These are phyloP conservation scores for Eucalyptus pauciflora DNA, from an alignment of 345 rosid genomes.

Conservation along the genomic window DNA sequence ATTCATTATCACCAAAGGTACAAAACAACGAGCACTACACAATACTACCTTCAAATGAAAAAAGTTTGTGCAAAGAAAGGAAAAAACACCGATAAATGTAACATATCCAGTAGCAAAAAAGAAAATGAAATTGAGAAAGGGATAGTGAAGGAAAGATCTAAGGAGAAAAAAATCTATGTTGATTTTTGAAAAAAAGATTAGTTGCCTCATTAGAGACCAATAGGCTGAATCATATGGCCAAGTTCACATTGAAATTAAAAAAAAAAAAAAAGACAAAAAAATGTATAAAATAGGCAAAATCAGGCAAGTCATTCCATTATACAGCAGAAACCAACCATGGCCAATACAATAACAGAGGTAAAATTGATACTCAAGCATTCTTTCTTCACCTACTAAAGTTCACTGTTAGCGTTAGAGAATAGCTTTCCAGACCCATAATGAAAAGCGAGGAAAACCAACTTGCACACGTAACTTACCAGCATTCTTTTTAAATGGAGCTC, in stretches of 20 bases:
- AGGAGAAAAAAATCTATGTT: not conserved
- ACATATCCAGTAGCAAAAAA: not conserved
- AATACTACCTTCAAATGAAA: not conserved
- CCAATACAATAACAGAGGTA: not conserved
- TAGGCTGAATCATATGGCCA: not conserved
- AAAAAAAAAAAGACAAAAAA: not conserved
- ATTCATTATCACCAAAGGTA: constrained; percentile 1
- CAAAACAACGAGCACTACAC: not conserved
- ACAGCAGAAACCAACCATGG: not conserved
- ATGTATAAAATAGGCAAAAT: not conserved
- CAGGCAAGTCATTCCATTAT: not conserved
- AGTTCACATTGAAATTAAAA: not conserved
- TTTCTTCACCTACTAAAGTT: not conserved
- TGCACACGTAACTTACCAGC: constrained; percentile 43
- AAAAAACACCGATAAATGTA: not conserved
- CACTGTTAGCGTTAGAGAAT: not conserved
- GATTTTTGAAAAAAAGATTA: not conserved
- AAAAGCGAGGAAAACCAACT: not conserved
- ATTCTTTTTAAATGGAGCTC: constrained; percentile 96
- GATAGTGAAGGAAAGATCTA: not conserved
- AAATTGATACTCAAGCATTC: not conserved
- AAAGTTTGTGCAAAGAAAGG: not conserved
- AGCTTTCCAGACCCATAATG: not conserved
- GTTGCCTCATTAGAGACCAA: not conserved
- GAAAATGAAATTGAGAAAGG: not conserved